Percentiles rank a stretch among this genome's conserved stretches.
Evolutionary conservation across 2,329 filamentous ascomycete genomes (phyloP).

Genomic region (Xylaria polymorpha): DNA sequence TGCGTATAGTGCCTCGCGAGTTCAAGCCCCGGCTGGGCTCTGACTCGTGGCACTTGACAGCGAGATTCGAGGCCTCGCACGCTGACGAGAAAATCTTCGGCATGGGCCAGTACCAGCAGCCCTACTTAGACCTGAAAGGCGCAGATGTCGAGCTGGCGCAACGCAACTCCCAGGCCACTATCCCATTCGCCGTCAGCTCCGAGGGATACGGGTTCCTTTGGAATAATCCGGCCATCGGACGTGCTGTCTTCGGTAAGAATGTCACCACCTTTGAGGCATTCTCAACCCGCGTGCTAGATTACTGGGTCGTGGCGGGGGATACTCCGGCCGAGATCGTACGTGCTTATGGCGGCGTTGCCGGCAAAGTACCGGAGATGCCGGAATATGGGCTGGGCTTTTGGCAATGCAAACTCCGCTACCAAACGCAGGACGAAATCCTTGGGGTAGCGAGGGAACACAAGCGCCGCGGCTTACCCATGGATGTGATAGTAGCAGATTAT

Average conservation of each 20-base stretch:
- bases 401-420: constrained; percentile 76
- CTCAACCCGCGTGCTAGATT: constrained; percentile 69
- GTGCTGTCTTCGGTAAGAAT: constrained; percentile 70
- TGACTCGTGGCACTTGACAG: constrained; percentile 67
- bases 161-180: constrained; percentile 73
- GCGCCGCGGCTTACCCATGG: constrained; percentile 65
- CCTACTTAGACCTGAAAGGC: constrained; percentile 71
- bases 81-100: constrained; percentile 70
- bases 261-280: constrained; percentile 70
- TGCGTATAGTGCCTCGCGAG: constrained; percentile 68
- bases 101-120: constrained; percentile 77
- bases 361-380: constrained; percentile 73
- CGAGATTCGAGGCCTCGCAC: constrained; percentile 63
- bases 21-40: constrained; percentile 64
- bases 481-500: constrained; percentile 75
- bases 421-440: constrained; percentile 72
- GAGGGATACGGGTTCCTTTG: constrained; percentile 72
- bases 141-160: constrained; percentile 72
- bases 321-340: constrained; percentile 66
- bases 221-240: constrained; percentile 73
- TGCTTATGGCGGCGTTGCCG: constrained; percentile 67
- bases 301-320: constrained; percentile 71
- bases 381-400: constrained; percentile 76
- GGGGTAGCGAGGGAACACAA: constrained; percentile 70
- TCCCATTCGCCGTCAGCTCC: constrained; percentile 71